These are phyloP conservation scores for Lenzites betulinus DNA, from an alignment of 768 basidiomycete genomes.

Conservation along the genomic window DNA sequence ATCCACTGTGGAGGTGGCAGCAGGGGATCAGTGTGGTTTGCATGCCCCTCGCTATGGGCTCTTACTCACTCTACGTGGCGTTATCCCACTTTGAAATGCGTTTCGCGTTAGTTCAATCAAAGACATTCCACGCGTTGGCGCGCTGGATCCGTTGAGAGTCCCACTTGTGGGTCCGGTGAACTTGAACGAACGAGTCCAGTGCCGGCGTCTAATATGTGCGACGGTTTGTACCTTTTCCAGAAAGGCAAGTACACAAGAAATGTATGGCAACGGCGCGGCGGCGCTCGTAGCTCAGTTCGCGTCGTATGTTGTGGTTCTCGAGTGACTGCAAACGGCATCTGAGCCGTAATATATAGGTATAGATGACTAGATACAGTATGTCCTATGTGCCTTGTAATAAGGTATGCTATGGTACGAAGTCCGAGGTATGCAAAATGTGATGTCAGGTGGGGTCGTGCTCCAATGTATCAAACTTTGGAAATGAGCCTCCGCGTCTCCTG, in stretches of 20 bases:
- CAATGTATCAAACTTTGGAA: constrained; percentile 65
- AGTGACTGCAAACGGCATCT: no score
- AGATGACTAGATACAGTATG: constrained; percentile 2
- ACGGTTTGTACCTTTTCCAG: neutral
- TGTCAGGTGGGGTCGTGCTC: neutral
- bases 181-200: neutral
- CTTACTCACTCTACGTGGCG: constrained; percentile 58
- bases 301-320: no score
- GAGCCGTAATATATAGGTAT: neutral
- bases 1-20: constrained; percentile 53
- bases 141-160: no score
- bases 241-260: neutral
- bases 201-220: constrained; percentile 1
- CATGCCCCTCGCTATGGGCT: neutral
- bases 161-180: neutral
- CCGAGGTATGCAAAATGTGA: neutral
- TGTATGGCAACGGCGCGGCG: neutral
- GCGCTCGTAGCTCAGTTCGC: no score
- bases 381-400: neutral
- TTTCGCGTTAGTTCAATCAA: constrained; percentile 70
- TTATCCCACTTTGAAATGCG: constrained; percentile 70
- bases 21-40: neutral
- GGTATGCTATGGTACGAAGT: constrained; percentile 3
- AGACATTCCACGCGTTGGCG: constrained; percentile 48
- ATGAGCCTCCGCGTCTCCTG: constrained; percentile 89